These are phyloP conservation scores for Aphanomyces invadans DNA, from an alignment of 352 stramenopile genomes.

Conservation along the genomic window DNA sequence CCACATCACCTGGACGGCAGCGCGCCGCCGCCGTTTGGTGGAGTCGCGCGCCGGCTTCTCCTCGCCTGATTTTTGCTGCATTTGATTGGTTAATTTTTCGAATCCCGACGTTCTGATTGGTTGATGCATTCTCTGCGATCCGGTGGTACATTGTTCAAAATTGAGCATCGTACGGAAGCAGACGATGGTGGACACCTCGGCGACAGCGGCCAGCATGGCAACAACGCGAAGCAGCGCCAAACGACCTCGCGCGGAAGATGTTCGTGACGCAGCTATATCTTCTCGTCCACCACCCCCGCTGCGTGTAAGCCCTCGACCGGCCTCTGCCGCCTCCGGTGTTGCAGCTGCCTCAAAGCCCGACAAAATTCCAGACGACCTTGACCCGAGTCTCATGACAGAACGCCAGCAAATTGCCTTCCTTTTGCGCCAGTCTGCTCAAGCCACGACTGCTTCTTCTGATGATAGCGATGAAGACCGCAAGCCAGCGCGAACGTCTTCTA, in stretches of 20 bases:
- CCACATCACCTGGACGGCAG: too few relatives aligned
- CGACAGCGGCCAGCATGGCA: not conserved
- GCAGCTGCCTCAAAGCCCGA: not conserved
- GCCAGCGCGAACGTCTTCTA: slow-evolving; percentile 28
- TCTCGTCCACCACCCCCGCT: not conserved
- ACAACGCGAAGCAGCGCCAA: slow-evolving; percentile 6
- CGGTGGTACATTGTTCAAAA: slow-evolving; percentile 17
- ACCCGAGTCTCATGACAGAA: slow-evolving; percentile 72
- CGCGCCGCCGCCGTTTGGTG: too few relatives aligned
- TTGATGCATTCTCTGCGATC: not conserved
- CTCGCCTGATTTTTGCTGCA: not conserved
- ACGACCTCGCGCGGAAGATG: not conserved
- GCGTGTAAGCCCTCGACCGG: not conserved
- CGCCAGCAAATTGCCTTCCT: slow-evolving; percentile 72
- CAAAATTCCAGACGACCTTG: slow-evolving; percentile 22
- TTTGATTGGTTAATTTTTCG: slow-evolving; percentile 15
- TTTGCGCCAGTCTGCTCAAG: slow-evolving; percentile 53
- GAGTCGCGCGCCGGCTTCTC: too few relatives aligned
- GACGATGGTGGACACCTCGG: not conserved
- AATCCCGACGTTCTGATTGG: not conserved
- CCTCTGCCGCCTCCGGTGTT: not conserved
- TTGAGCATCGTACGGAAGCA: not conserved
- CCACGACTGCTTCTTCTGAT: slow-evolving; percentile 34
- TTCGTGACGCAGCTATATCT: not conserved
- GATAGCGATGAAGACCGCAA: slow-evolving; percentile 32